Conservation (phyloP, 768 basidiomycete genomes). For the Multifurca ochricompacta region DNA sequence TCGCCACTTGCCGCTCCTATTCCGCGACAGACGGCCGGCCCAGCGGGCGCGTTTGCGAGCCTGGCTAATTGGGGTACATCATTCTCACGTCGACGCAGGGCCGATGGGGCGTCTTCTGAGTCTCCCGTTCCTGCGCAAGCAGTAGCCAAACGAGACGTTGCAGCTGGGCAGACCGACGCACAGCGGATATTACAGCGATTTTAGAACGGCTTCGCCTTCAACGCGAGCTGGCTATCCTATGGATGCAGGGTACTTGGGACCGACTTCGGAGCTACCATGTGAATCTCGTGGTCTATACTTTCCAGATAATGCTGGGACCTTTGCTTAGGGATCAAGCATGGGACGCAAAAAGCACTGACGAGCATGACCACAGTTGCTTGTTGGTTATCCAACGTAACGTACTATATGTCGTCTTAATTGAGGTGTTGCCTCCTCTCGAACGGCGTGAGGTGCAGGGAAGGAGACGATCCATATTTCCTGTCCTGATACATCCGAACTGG, state of each 20-base stretch:
- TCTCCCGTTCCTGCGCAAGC: not conserved
- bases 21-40: constrained; percentile 24
- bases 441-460: not conserved
- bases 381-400: not conserved
- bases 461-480: no score
- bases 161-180: not conserved
- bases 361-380: not conserved
- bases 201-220: not conserved
- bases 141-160: not conserved
- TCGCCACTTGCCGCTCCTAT: constrained; percentile 24
- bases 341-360: not conserved
- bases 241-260: not conserved
- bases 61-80: constrained; percentile 25
- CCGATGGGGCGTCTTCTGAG: not conserved
- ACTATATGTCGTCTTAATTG: not conserved
- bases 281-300: not conserved
- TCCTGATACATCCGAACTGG: not conserved
- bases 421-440: not conserved
- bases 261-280: not conserved
- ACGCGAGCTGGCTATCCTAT: not conserved
- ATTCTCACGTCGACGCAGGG: constrained; percentile 16
- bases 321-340: not conserved
- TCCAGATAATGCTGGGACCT: not conserved
- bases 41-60: constrained; percentile 24
- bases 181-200: constrained; percentile 8